These are phyloP conservation scores for Penicillium concentricum DNA, from an alignment of 2,329 filamentous ascomycete species.

Conservation along the genomic window DNA sequence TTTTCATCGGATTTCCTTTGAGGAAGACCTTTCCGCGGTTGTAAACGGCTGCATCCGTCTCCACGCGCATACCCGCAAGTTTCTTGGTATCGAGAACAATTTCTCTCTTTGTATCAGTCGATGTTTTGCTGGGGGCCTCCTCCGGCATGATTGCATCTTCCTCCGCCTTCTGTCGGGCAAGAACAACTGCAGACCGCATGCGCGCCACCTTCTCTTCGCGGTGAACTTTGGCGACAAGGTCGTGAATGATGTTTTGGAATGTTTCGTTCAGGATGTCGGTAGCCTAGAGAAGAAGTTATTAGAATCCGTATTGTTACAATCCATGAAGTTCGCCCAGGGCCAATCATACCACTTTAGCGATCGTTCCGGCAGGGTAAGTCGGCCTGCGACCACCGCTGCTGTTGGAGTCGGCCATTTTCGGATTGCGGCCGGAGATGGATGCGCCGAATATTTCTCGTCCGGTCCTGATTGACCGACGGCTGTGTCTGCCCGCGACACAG, in stretches of 20 bases:
- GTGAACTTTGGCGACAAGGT: constrained; percentile 58
- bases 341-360: constrained; percentile 41
- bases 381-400: constrained; percentile 27
- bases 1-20: constrained; percentile 59
- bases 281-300: constrained; percentile 4
- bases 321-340: neutral
- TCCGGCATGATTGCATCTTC: constrained; percentile 35
- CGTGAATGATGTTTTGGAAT: constrained; percentile 60
- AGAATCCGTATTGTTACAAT: neutral
- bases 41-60: constrained; percentile 54
- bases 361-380: constrained; percentile 37
- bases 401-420: constrained; percentile 35
- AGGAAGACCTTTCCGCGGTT: constrained; percentile 54
- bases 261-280: constrained; percentile 55
- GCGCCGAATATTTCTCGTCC: constrained; percentile 8
- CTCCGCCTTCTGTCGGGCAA: constrained; percentile 46
- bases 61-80: constrained; percentile 38
- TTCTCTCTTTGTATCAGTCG: constrained; percentile 33
- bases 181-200: constrained; percentile 52
- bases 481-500: constrained; percentile 26
- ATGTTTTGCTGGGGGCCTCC: constrained; percentile 32
- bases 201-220: constrained; percentile 61
- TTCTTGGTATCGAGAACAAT: constrained; percentile 37
- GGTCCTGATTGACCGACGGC: constrained; percentile 18
- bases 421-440: constrained; percentile 13